Conservation (phyloP, 2,329 filamentous ascomycete species). For the Colletotrichum aenigma region DNA sequence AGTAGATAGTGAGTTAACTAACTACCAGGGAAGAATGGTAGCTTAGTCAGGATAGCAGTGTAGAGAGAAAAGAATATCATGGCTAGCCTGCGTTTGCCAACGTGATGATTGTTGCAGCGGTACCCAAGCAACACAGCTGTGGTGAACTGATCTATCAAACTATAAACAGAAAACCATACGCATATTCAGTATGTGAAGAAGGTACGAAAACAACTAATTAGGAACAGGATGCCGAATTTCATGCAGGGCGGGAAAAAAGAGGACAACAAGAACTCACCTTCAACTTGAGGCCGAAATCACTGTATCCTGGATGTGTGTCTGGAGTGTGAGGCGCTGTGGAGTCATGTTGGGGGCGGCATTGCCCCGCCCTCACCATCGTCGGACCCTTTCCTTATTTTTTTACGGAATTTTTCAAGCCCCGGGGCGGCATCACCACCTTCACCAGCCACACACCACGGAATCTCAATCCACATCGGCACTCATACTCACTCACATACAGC, state of each 20-base stretch:
- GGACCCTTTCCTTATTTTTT: neutral
- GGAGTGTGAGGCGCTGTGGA: neutral
- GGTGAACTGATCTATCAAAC: neutral
- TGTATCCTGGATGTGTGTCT: neutral
- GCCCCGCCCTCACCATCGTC: neutral
- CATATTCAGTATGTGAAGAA: rapidly evolving
- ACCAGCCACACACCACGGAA: neutral
- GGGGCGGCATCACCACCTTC: neutral
- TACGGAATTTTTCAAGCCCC: neutral
- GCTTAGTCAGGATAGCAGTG: neutral
- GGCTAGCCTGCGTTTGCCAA: neutral
- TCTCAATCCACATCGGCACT: neutral
- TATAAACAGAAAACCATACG: neutral
- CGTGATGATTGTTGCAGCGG: rapidly evolving
- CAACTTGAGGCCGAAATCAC: neutral
- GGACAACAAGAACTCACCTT: neutral
- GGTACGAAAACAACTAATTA: neutral
- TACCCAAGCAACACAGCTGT: neutral
- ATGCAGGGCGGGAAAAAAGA: no score
- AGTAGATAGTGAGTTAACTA: no score
- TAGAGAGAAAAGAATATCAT: rapidly evolving
- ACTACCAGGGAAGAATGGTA: neutral
- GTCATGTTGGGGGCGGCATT: neutral
- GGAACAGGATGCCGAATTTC: neutral
- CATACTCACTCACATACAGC: neutral